These are phyloP conservation scores for Ganoderma multipileum DNA, from an alignment of 1,284 basidiomycete genomes.

Conservation along the genomic window DNA sequence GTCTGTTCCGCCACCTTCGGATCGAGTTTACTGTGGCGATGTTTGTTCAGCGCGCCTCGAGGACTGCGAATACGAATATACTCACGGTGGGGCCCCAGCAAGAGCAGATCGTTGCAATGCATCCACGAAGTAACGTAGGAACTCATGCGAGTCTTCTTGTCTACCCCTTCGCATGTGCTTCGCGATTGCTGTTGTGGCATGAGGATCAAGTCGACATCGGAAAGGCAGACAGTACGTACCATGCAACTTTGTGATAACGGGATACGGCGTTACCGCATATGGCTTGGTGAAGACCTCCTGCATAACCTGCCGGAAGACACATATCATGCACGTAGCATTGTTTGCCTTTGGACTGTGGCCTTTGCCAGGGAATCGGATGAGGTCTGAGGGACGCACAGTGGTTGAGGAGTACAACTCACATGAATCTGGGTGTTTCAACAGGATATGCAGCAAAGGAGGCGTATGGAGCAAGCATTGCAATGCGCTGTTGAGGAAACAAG, in stretches of 20 bases:
- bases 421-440: slow-evolving; percentile 59
- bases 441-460: slow-evolving; percentile 81
- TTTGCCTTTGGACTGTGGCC: slow-evolving; percentile 55
- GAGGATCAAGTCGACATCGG: background rate
- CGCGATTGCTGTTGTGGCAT: slow-evolving; percentile 76
- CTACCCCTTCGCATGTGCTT: slow-evolving; percentile 90
- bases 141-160: slow-evolving; percentile 99
- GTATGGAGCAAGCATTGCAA: slow-evolving; percentile 96
- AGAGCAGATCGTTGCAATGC: slow-evolving; percentile 89
- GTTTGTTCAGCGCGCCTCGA: slow-evolving; percentile 16
- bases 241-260: slow-evolving; percentile 72
- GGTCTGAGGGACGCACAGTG: slow-evolving; percentile 1
- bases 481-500: slow-evolving; percentile 96
- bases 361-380: slow-evolving; percentile 39
- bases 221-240: slow-evolving; percentile 51
- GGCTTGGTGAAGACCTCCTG: slow-evolving; percentile 53
- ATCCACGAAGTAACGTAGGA: slow-evolving; percentile 94
- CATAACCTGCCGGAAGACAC: slow-evolving; percentile 66
- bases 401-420: slow-evolving; percentile 43
- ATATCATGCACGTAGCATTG: slow-evolving; percentile 79
- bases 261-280: slow-evolving; percentile 62
- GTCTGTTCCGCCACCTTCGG: slow-evolving; percentile 86
- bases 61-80: slow-evolving; percentile 26
- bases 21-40: slow-evolving; percentile 70
- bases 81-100: slow-evolving; percentile 74